Base-by-base conservation (phyloP, 106 monocot species). In the Dendrobium catenatum region DNA sequence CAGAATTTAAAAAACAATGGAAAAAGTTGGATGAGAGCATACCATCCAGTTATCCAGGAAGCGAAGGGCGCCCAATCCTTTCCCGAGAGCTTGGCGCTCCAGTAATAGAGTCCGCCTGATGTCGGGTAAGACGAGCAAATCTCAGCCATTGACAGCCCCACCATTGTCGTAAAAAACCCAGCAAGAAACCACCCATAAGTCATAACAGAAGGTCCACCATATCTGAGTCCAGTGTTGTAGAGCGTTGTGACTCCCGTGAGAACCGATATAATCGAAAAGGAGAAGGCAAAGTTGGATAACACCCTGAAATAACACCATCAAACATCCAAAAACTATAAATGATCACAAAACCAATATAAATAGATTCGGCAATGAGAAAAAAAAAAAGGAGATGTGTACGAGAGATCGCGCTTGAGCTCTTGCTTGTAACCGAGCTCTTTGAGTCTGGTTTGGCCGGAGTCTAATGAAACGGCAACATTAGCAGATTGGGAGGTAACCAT, bases 41-140 rank as follows among this genome's bases (percentile, higher is more conserved):
- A 96, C 93, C 93, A 96, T 83, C 96, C 93, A 55, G 96, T 93
- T 55, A 93, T 87, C 96, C 96, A 96, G 19, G 93, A 96, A 56
- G 96, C 96, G 77, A 96, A 91, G 1, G 96, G 96, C 3, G 91
- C 94, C 94, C 90, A 94, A 0, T 85, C 42, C 43, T 83, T 73
- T 29, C 92, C 90, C 4, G 91, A 88, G 68, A 96, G 91, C 79
- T 74, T 84, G 15, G 96, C 94, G 81, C 96, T 96, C 93, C 94
- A 94, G 80, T 94, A 94, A 72, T 96, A 96, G 29, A 96, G 87
- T 0, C 96, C 93, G n/a, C 96, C 96, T 6, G 93, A 96, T 0
- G 93, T 96, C 2, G 93, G 96, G 64, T 84, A 93, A 2, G 91
- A 77, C 0, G 93, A 96, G 85, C 96, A 96, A 17, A 96, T 92